Evolutionary conservation across 2,329 filamentous ascomycete species (phyloP), one percentile per base, ranked within the genome.

Genomic region (Didymella keratinophila): DNA sequence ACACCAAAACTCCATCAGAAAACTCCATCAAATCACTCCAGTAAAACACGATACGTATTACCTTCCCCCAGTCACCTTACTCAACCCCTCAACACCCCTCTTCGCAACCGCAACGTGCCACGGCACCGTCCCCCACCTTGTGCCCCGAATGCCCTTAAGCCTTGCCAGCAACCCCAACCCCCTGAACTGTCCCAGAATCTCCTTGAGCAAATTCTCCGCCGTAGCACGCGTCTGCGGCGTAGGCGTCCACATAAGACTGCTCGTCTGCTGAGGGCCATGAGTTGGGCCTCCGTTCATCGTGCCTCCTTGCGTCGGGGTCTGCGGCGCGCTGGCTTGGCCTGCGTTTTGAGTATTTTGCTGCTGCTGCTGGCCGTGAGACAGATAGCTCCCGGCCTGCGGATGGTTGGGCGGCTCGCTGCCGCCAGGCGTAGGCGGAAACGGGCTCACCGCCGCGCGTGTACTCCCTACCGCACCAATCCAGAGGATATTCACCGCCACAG

Each of bases 31-130:
- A 34, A 34, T 16, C 8, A 30, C 5, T 7, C 5, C 8, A n/a
- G 23, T 25, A 25, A 7, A 25, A 4, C 23, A 25, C 7, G 28
- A 10, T 30, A 3, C 6, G 16, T 3, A 34, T 23, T 30, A 52
- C 37, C 48, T 45, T 30, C 50, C 52, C 9, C 28, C 55, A 16
- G 47, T 46, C 16, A 67, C 65, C 45, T 42, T 64, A 28, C 67
- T 69, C 71, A 94, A 75, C 20, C 84, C 88, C 71, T 85, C 81
- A 4, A 87, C 87, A 2, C 85, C 89, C 76, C 89, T 89, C 75
- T 89, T 84, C 5, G 12, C 4, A 2, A 87, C 90, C 18, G 86
- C 88, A 59, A 94, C 80, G 80, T 94, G 91, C 89, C 91, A 92
- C 18, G 91, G 91, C 67, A 90, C 79, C n/a, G 87, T 82, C 16